A percentile compares a stretch with the other conserved stretches of the same genome.
Conservation (phyloP, 192 early-diverging fungal genomes). For the Coemansia asiatica region DNA sequence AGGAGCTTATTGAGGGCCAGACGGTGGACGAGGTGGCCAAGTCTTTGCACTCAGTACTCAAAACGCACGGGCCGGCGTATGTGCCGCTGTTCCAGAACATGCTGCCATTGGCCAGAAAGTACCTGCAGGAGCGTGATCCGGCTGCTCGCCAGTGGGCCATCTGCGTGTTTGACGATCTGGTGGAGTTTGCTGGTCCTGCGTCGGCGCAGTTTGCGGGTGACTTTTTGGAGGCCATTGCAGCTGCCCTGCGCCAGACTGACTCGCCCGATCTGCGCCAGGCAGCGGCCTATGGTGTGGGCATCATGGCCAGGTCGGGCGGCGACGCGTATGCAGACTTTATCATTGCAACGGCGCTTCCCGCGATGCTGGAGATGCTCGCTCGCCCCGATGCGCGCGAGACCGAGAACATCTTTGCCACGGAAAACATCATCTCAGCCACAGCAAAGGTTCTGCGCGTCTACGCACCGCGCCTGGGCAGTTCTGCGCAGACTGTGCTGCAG, state of each 20-base stretch:
- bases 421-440: slow-evolving; percentile 91
- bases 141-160: slow-evolving; percentile 86
- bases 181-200: slow-evolving; percentile 83
- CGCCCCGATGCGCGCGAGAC: slow-evolving; percentile 62
- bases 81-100: slow-evolving; percentile 81
- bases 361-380: slow-evolving; percentile 73
- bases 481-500: slow-evolving; percentile 61
- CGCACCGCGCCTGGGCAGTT: slow-evolving; percentile 55
- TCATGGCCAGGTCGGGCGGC: slow-evolving; percentile 89
- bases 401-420: slow-evolving; percentile 84
- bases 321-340: slow-evolving; percentile 74
- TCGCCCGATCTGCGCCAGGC: slow-evolving; percentile 85
- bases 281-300: slow-evolving; percentile 89
- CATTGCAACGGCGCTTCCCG: slow-evolving; percentile 65
- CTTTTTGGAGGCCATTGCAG: slow-evolving; percentile 34
- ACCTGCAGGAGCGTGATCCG: slow-evolving; percentile 67
- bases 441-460: slow-evolving; percentile 83
- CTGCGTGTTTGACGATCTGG: slow-evolving; percentile 88
- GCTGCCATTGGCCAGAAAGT: slow-evolving; percentile 68
- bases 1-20: slow-evolving; percentile 68
- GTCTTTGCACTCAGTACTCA: slow-evolving; percentile 78
- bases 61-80: slow-evolving; percentile 69
- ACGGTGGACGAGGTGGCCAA: slow-evolving; percentile 73
- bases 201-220: slow-evolving; percentile 68
- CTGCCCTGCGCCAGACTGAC: slow-evolving; percentile 38